Evolutionary conservation across 768 basidiomycete species (phyloP).

Genomic region (Clitopilus passeckerianus): DNA sequence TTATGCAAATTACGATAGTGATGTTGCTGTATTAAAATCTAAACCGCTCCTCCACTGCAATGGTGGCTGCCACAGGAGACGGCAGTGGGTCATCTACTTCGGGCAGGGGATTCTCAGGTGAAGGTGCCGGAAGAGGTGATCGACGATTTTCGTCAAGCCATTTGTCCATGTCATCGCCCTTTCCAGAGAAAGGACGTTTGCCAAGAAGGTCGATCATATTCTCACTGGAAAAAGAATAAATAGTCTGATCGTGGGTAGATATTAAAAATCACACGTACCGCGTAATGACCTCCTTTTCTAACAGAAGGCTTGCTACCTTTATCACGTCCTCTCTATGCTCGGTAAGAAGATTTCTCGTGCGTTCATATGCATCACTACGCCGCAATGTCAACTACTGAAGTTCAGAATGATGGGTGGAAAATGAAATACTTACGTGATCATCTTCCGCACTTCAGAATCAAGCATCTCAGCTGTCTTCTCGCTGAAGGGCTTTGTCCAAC

Average conservation of each 20-base stretch:
- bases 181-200: conserved; percentile 74
- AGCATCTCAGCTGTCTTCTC: conserved; percentile 96
- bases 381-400: background rate
- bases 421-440: conserved; percentile 63
- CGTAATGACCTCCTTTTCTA: conserved; percentile 96
- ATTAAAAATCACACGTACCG: conserved; percentile 44
- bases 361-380: conserved; percentile 61
- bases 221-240: conserved; percentile 44
- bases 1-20: conserved; percentile 18
- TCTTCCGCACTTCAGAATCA: conserved; percentile 88
- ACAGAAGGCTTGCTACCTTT: conserved; percentile 83
- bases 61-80: conserved; percentile 41
- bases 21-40: conserved; percentile 9
- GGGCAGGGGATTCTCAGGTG: conserved; percentile 21
- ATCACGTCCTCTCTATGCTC: conserved; percentile 85
- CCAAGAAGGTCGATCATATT: conserved; percentile 84
- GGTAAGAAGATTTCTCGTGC: conserved; percentile 78
- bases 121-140: conserved; percentile 12
- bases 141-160: conserved; percentile 85
- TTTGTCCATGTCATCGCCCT: conserved; percentile 91
- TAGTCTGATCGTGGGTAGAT: background rate
- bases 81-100: conserved; percentile 40
- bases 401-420: background rate
- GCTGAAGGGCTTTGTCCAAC: conserved; percentile 96
- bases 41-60: conserved; percentile 23